These are phyloP conservation scores for Stephania yunnanensis DNA, from an alignment of 164 flowering plant genomes.

Conservation along the genomic window DNA sequence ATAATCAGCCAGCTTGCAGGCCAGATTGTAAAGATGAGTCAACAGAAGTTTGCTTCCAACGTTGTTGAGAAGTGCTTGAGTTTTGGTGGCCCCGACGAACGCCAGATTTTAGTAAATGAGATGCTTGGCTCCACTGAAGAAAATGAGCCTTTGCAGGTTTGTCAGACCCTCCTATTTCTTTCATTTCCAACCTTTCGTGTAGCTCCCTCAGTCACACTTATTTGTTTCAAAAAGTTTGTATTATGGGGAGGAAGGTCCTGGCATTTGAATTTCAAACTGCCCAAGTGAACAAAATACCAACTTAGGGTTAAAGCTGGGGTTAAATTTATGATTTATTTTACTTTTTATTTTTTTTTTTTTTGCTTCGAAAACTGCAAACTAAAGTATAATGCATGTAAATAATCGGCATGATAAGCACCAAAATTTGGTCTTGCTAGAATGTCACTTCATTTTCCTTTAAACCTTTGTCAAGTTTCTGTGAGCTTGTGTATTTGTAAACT, in stretches of 20 bases:
- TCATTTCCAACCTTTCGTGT: background rate
- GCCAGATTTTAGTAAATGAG: constrained; percentile 73
- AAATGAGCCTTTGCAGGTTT: constrained; percentile 87
- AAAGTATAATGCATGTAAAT: no score
- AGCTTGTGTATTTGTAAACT: no score
- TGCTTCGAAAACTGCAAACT: no score
- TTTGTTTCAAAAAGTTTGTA: background rate
- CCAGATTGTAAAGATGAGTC: constrained; percentile 89
- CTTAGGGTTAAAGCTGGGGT: no score
- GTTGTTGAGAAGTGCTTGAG: constrained; percentile 88
- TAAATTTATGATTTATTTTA: no score
- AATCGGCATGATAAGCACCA: no score
- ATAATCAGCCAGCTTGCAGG: constrained; percentile 79
- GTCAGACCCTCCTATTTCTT: background rate
- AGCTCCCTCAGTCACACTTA: background rate
- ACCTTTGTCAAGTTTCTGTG: no score
- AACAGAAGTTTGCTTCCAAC: constrained; percentile 94
- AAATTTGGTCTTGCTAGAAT: no score
- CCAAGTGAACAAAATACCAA: no score
- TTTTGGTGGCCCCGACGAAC: constrained; percentile 67
- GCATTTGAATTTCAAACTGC: background rate
- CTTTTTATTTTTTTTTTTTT: no score
- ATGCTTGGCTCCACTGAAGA: constrained; percentile 87
- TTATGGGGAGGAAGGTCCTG: background rate
- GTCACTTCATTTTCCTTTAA: no score